Conservation (phyloP, 768 basidiomycete species). For the Lactarius tabidus region DNA sequence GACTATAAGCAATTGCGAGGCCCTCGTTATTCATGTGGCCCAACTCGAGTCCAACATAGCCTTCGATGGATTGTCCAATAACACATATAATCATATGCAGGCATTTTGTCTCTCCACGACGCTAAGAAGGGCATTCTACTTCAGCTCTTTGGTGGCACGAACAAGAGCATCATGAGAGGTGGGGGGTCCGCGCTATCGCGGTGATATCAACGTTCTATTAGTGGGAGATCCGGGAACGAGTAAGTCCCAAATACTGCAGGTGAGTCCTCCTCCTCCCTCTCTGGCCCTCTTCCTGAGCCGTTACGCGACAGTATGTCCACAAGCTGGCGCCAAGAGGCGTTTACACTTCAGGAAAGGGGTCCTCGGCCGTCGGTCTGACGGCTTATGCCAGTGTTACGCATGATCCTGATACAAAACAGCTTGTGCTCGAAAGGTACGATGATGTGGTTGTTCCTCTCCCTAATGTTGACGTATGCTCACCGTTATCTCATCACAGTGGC, state of each 20-base stretch:
- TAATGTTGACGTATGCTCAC: not conserved
- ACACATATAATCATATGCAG: too few species aligned
- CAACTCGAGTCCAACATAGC: too few species aligned
- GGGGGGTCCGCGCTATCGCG: slow-evolving; percentile 93
- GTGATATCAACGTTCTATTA: slow-evolving; percentile 95
- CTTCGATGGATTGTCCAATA: too few species aligned
- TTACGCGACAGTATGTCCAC: slow-evolving; percentile 78
- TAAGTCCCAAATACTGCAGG: slow-evolving; percentile 94
- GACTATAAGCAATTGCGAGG: too few species aligned
- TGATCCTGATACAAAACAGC: slow-evolving; percentile 96
- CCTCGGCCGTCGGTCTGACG: slow-evolving; percentile 96
- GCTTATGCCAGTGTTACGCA: slow-evolving; percentile 98
- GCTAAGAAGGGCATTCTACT: slow-evolving; percentile 97
- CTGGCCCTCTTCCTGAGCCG: slow-evolving; percentile 12
- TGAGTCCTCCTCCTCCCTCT: slow-evolving; percentile 33
- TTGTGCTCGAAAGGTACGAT: slow-evolving; percentile 88
- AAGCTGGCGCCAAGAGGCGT: slow-evolving; percentile 98
- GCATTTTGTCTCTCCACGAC: too few species aligned
- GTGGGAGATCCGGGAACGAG: slow-evolving; percentile 97
- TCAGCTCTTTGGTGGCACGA: slow-evolving; percentile 96
- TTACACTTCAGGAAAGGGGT: slow-evolving; percentile 96
- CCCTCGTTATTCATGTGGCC: too few species aligned
- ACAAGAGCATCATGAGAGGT: slow-evolving; percentile 89
- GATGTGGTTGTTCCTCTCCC: not conserved
- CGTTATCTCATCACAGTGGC: slow-evolving; percentile 52